These are phyloP conservation scores for Mastigamoeba balamuthi DNA, from an alignment of 78 protist species.

Conservation along the genomic window DNA sequence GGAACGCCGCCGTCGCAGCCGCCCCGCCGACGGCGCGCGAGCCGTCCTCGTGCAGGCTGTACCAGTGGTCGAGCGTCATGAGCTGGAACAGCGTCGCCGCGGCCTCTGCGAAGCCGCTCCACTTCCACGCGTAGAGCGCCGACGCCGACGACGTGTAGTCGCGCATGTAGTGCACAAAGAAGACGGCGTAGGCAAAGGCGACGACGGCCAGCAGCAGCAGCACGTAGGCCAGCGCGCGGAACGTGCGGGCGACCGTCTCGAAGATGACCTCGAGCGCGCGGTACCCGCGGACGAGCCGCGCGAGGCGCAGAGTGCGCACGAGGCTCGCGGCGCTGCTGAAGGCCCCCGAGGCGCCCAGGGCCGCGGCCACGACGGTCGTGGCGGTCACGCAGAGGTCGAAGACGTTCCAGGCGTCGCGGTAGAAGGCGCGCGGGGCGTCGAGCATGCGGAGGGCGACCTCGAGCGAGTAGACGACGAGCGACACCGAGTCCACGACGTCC, in stretches of 20 bases:
- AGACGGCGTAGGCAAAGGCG: neutral
- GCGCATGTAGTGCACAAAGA: neutral
- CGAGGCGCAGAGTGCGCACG: too few relatives aligned
- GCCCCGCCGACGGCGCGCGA: too few relatives aligned
- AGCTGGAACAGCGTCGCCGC: neutral
- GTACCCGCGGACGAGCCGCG: too few relatives aligned
- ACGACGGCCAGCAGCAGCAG: neutral
- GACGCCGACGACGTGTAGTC: neutral
- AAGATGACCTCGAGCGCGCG: neutral
- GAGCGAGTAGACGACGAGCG: neutral
- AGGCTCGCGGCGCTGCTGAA: too few relatives aligned
- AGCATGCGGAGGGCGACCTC: neutral
- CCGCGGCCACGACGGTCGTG: too few relatives aligned
- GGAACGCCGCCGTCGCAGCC: neutral
- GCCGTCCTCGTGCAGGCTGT: neutral
- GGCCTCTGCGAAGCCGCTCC: neutral
- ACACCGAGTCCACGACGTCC: too few relatives aligned
- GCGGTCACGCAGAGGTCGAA: neutral
- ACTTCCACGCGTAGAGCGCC: neutral
- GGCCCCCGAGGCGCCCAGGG: too few relatives aligned
- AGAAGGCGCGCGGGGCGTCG: neutral
- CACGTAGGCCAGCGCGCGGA: neutral
- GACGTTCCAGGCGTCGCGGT: neutral
- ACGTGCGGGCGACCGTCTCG: neutral
- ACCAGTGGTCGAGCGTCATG: constrained; percentile 1